Conservation (phyloP, 2,329 filamentous ascomycete species). For the Venturiaceae sp. region DNA sequence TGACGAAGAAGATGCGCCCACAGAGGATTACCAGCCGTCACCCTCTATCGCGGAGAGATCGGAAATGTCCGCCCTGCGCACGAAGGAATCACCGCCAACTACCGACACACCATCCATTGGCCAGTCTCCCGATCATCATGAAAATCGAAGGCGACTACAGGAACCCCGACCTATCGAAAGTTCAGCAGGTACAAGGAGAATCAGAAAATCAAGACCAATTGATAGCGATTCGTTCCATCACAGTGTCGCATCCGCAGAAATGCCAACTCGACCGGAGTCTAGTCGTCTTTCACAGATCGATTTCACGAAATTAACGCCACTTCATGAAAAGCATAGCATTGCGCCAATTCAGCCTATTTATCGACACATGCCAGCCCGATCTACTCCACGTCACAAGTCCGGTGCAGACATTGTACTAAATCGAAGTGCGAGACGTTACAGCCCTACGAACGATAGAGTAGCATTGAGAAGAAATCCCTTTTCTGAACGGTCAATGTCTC, state of each 20-base stretch:
- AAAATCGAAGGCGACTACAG: background rate
- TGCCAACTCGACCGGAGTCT: background rate
- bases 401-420: background rate
- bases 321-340: slow-evolving; percentile 1
- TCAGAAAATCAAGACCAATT: background rate
- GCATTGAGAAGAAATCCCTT: background rate
- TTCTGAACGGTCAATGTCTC: background rate
- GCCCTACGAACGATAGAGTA: no score
- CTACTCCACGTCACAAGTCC: background rate
- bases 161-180: background rate
- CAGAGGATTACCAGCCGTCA: background rate
- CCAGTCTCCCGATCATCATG: background rate
- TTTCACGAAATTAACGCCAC: slow-evolving; percentile 1
- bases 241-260: background rate
- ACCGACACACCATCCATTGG: background rate
- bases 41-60: no score
- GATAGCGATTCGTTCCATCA: no score
- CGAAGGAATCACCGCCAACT: background rate
- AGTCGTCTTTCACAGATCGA: background rate
- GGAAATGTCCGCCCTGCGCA: no score
- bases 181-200: background rate
- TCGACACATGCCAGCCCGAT: background rate
- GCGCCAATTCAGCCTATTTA: background rate
- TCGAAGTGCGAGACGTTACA: background rate
- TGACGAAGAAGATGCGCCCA: background rate